A percentile compares a stretch with the other conserved stretches of the same genome.
Conservation (phyloP, 192 early-diverging fungal species). For the Lunasporangiospora selenospora region DNA sequence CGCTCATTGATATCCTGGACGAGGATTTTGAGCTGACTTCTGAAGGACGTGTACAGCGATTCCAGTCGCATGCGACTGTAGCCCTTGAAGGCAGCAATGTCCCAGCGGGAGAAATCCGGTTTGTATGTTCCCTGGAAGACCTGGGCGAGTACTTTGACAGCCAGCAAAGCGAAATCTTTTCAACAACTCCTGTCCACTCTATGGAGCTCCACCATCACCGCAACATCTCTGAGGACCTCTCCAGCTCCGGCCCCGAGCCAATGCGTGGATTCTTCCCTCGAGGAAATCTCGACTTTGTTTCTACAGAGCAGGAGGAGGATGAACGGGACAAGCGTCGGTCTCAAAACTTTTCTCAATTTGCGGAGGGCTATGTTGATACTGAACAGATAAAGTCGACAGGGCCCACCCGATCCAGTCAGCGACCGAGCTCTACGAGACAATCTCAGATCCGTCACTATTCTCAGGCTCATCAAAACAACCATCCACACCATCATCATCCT, state of each 20-base stretch:
- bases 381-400: no score
- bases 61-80: slow-evolving; percentile 29
- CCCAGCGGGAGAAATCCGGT: slow-evolving; percentile 38
- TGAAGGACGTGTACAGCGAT: slow-evolving; percentile 26
- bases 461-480: slow-evolving; percentile 43
- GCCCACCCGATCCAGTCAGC: slow-evolving; percentile 25
- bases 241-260: slow-evolving; percentile 33
- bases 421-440: slow-evolving; percentile 35
- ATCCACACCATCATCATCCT: slow-evolving; percentile 45
- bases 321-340: slow-evolving; percentile 13
- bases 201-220: slow-evolving; percentile 43
- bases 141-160: slow-evolving; percentile 50
- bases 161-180: slow-evolving; percentile 45
- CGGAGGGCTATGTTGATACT: no score
- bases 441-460: slow-evolving; percentile 44
- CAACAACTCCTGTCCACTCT: slow-evolving; percentile 42
- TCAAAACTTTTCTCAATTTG: neutral
- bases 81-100: slow-evolving; percentile 13
- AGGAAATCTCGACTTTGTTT: slow-evolving; percentile 21
- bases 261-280: slow-evolving; percentile 33
- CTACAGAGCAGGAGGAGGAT: slow-evolving; percentile 21
- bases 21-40: slow-evolving; percentile 6
- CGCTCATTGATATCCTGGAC: slow-evolving; percentile 34
- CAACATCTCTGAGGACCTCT: slow-evolving; percentile 24
- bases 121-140: slow-evolving; percentile 43